Base-by-base conservation (phyloP, 2,329 filamentous ascomycete species). In the Monilinia fructigena region DNA sequence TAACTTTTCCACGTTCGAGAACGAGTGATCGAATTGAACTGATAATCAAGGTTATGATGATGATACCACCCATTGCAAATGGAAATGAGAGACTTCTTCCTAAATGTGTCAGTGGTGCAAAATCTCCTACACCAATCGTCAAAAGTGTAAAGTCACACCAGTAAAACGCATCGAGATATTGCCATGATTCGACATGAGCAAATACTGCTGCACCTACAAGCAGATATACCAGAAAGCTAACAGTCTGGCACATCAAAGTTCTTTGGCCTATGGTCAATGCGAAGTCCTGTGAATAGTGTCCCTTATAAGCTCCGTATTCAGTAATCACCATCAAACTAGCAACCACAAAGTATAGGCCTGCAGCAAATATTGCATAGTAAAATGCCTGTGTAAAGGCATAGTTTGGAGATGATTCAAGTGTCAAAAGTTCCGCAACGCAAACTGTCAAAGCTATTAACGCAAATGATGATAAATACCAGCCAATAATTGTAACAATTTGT, bases 221-320 rank as follows among this genome's bases (percentile, higher is more conserved):
- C 0, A 97, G 80, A 81, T 95, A 97, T 58, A 91, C 79, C 62
- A 96, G 88, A 74, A 96, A 91, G 65, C 90, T 80, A 77, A 96
- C 96, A 1, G 92, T 96, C 77, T 97, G 93, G 38, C 97, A 79
- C 82, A 97, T 97, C 28, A 97, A 80, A 0, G 92, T 97, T 12
- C 93, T 85, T 77, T 97, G 93, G 68, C 89, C 89, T 63, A 88
- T 85, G 0, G 90, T 93, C 31, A 97, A 82, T 71, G 84, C 81
- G 71, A 97, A 97, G 73, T 92, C 88, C 71, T 91, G 89, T 8
- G 84, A 83, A 73, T 96, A 97, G 71, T 91, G 89, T 1, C 82
- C 81, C 47, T 75, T 73, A 20, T 86, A 85, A 56, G 93, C 93
- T 11, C 92, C 92, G 66, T 88, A 83, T 79, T 94, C 92, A 28